These are phyloP conservation scores for Phytophthora parvispora DNA, from an alignment of 352 stramenopile species.

Conservation along the genomic window DNA sequence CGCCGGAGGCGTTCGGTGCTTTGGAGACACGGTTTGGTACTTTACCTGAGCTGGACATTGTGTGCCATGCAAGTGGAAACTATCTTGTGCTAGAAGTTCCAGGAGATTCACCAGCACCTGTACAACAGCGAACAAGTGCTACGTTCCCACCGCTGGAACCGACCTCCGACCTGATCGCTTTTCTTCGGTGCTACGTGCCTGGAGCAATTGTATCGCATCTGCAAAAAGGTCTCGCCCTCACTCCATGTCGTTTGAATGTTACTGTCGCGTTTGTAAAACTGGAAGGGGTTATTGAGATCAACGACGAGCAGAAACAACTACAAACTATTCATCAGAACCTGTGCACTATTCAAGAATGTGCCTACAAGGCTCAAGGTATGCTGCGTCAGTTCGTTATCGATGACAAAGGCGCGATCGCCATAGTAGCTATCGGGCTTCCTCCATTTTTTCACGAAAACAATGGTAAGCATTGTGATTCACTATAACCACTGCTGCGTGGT, in stretches of 20 bases:
- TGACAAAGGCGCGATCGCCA: slow-evolving; percentile 86
- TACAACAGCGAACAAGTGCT: neutral
- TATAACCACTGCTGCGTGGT: no score
- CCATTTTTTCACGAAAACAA: slow-evolving; percentile 92
- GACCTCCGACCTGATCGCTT: slow-evolving; percentile 59
- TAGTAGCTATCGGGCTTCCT: slow-evolving; percentile 79
- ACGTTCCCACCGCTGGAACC: slow-evolving; percentile 14
- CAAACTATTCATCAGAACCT: slow-evolving; percentile 69
- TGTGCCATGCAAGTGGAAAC: slow-evolving; percentile 53
- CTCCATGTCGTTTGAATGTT: slow-evolving; percentile 74
- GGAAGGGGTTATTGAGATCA: slow-evolving; percentile 61
- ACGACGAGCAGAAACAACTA: slow-evolving; percentile 47
- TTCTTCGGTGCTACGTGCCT: slow-evolving; percentile 73
- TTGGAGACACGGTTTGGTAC: slow-evolving; percentile 34
- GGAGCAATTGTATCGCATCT: slow-evolving; percentile 77
- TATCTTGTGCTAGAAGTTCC: slow-evolving; percentile 48
- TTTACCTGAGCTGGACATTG: slow-evolving; percentile 26
- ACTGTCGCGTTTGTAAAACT: slow-evolving; percentile 83
- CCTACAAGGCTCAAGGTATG: slow-evolving; percentile 84
- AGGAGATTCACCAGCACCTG: neutral
- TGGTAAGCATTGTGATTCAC: slow-evolving; percentile 46
- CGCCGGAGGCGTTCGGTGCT: slow-evolving; percentile 53
- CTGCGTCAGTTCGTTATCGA: slow-evolving; percentile 91
- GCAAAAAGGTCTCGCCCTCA: slow-evolving; percentile 71
- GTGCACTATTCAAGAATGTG: slow-evolving; percentile 78